Evolutionary conservation across 1,139 yeast species (phyloP), one percentile per base, ranked within the genome.

Genomic region (Chernovozyma sophiae-reginae): DNA sequence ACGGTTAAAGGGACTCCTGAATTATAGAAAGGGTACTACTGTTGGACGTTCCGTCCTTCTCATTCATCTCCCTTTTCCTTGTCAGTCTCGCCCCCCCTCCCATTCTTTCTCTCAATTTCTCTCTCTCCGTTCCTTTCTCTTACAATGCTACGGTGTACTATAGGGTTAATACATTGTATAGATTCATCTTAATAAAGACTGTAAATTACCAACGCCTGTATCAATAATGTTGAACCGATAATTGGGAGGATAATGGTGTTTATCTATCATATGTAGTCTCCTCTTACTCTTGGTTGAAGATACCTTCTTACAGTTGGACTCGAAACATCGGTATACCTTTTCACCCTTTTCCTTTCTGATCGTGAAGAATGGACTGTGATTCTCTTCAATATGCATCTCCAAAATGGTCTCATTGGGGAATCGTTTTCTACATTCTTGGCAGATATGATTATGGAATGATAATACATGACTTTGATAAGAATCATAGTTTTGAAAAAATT

Each of bases 381-480:
- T 58, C 43, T 78, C 84, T 25, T 66, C 65, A 4, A 76, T 62
- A 46, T 79, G 85, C 15, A 77, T 45, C 4, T 65, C 61, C 20
- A 78, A 52, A 8, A 68, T 46, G 20, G 40, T 45, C 14, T 61
- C 54, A 12, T 60, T 58, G 0, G 79, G 78, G 42, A 77, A 72
- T 35, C 51, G 53, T 31, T 52, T 56, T 12, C 49, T 47, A 48
- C 85, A 79, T 33, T 56, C 60, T 0, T 45, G 38, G 46, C 84
- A 79, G 2, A 52, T 49, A 43, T 65, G 45, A 23, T 41, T 54
- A 37, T 50, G 68, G 34, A 13, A 22, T 2, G 41, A 37, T 11
- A 43, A 34, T 13, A 63, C 49, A 37, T 70, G 74, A 1, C 49
- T 30, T 37, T 68, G 72, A 39, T 58, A 67, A 1, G 43, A 43